These are phyloP conservation scores for Metschnikowia drakensbergensis DNA, from an alignment of 805 yeast species.

Conservation along the genomic window DNA sequence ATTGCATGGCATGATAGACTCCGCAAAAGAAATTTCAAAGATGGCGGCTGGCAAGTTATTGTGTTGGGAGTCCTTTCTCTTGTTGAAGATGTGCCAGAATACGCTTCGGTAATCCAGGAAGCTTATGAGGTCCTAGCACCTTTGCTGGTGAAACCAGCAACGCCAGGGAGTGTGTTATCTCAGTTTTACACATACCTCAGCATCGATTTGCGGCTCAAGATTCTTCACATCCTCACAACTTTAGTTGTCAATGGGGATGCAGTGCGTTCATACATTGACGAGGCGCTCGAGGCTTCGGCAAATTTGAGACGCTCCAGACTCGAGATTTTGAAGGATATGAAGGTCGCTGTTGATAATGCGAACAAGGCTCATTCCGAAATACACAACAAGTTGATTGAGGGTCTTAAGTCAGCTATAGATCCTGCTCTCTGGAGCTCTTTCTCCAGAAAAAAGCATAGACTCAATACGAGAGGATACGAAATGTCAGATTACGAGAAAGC, in stretches of 20 bases:
- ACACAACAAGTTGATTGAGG: constrained; percentile 19
- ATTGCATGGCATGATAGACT: constrained; percentile 76
- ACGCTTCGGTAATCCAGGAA: constrained; percentile 45
- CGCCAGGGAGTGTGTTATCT: constrained; percentile 44
- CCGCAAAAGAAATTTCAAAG: constrained; percentile 67
- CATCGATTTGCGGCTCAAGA: constrained; percentile 50
- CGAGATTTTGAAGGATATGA: constrained; percentile 61
- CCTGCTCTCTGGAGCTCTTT: constrained; percentile 11
- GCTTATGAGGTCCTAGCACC: constrained; percentile 61
- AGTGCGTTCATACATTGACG: constrained; percentile 63
- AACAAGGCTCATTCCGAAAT: constrained; percentile 29
- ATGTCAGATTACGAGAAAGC: constrained; percentile 38
- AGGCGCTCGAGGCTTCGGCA: constrained; percentile 61
- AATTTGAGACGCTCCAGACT: constrained; percentile 61
- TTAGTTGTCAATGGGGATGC: constrained; percentile 55
- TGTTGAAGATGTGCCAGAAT: constrained; percentile 55
- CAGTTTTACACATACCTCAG: constrained; percentile 56
- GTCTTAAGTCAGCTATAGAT: constrained; percentile 7
- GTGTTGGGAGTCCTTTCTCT: constrained; percentile 67
- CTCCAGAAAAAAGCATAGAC: constrained; percentile 22
- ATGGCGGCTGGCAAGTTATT: constrained; percentile 82
- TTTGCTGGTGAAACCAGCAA: constrained; percentile 38
- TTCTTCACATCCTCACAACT: constrained; percentile 60
- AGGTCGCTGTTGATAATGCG: constrained; percentile 48
- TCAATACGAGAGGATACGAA: constrained; percentile 33